Evolutionary conservation across 176 grass and related monocot genomes (phyloP).

Genomic region (Dactylis glomerata): DNA sequence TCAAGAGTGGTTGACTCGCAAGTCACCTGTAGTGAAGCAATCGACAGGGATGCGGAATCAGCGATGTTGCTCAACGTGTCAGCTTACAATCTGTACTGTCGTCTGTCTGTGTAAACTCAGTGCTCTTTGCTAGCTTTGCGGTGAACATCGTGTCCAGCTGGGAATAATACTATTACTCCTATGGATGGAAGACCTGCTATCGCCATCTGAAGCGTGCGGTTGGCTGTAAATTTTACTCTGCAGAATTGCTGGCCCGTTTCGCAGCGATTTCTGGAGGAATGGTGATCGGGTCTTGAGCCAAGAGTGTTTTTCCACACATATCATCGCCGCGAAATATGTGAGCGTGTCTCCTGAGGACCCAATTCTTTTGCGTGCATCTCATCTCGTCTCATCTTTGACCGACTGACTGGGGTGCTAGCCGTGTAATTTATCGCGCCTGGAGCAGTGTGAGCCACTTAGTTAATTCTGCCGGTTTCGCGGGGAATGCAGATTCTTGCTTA

Average conservation of each 20-base stretch:
- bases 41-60: not conserved
- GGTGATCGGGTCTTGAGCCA: not conserved
- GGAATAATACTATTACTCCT: too few species aligned
- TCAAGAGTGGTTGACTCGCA: slow-evolving; percentile 32
- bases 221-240: not conserved
- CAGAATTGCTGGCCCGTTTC: slow-evolving; percentile 10
- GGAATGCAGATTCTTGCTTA: not conserved
- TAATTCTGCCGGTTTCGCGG: too few species aligned
- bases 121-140: not conserved
- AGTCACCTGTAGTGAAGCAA: not conserved
- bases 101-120: not conserved
- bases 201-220: not conserved
- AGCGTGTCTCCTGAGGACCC: too few species aligned
- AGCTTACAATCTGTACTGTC: not conserved
- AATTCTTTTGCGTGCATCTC: too few species aligned
- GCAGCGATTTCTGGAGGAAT: not conserved
- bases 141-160: slow-evolving; percentile 4
- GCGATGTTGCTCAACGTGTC: not conserved
- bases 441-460: too few species aligned
- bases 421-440: too few species aligned
- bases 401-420: too few species aligned
- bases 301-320: not conserved
- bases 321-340: not conserved
- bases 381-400: too few species aligned
- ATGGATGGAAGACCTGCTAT: not conserved